Percentiles rank a stretch among this genome's conserved stretches.
Evolutionary conservation across 1,284 basidiomycete genomes (phyloP).

Genomic region (Cryptococcus wingfieldii): DNA sequence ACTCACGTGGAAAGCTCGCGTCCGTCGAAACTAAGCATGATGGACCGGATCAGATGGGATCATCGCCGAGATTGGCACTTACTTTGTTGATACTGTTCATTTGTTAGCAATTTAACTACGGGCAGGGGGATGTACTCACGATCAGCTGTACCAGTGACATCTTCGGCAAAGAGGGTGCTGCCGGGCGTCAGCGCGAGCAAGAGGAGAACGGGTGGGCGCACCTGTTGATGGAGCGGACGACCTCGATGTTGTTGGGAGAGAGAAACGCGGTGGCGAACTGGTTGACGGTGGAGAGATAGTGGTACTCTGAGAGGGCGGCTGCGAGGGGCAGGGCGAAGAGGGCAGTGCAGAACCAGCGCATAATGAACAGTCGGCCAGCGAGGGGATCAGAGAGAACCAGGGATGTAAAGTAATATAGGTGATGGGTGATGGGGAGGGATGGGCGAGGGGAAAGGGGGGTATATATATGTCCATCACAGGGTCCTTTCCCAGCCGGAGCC

Average conservation of each 20-base stretch:
- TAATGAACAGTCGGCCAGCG: too few species aligned
- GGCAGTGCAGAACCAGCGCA: background rate
- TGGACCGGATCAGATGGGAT: background rate
- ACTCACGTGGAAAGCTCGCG: conserved; percentile 17
- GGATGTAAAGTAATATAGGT: too few species aligned
- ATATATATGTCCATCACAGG: too few species aligned
- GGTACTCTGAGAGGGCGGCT: background rate
- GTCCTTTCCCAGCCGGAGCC: too few species aligned
- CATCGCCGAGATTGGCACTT: background rate
- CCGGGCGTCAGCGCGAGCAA: background rate
- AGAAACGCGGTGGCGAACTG: conserved; percentile 16
- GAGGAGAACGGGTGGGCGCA: background rate
- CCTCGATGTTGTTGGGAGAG: conserved; percentile 12
- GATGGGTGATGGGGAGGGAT: too few species aligned
- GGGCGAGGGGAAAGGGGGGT: too few species aligned
- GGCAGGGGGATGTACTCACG: conserved; percentile 10
- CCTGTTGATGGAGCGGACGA: conserved; percentile 16
- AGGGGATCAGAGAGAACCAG: too few species aligned
- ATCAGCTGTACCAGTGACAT: conserved; percentile 21
- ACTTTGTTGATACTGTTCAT: conserved; percentile 13
- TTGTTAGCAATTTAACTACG: background rate
- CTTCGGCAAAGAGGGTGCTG: conserved; percentile 23
- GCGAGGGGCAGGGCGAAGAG: background rate
- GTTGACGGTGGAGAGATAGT: conserved; percentile 1
- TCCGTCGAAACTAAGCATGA: conserved; percentile 12